Conservation (phyloP, 139 green algal genomes). For the Chloropicon primus region DNA sequence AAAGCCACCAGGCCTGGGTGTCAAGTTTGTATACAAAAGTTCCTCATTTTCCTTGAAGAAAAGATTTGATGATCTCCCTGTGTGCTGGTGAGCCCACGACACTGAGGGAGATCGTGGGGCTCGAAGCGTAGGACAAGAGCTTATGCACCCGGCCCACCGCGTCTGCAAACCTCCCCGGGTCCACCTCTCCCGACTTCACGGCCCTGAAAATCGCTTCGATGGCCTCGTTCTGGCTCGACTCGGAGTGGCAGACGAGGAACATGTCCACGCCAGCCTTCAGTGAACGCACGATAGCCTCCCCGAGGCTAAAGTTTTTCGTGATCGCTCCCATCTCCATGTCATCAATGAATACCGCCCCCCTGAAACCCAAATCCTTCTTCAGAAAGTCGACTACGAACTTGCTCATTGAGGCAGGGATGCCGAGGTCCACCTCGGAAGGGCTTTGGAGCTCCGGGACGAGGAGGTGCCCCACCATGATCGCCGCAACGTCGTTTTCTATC, state of each 20-base stretch:
- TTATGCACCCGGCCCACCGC: neutral
- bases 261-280: conserved; percentile 24
- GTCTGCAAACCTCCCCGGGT: conserved; percentile 4
- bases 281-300: conserved; percentile 9
- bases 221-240: conserved; percentile 19
- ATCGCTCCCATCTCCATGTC: conserved; percentile 42
- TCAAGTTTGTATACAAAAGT: too few relatives aligned
- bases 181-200: conserved; percentile 15
- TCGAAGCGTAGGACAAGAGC: neutral
- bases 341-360: conserved; percentile 27
- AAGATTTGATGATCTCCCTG: too few relatives aligned
- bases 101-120: neutral
- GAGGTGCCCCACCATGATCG: conserved; percentile 30
- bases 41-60: too few relatives aligned
- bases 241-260: conserved; percentile 31
- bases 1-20: too few relatives aligned
- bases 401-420: conserved; percentile 8
- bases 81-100: neutral
- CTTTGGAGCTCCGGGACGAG: conserved; percentile 20
- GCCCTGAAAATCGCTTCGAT: conserved; percentile 23
- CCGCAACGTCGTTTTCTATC: conserved; percentile 25
- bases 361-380: conserved; percentile 19
- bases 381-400: conserved; percentile 3
- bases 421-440: neutral
- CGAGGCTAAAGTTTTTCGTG: neutral